Percentiles rank a stretch among this genome's conserved stretches.
Evolutionary conservation across 2,329 filamentous ascomycete genomes (phyloP).

Genomic region (Hymenoscyphus infarciens): DNA sequence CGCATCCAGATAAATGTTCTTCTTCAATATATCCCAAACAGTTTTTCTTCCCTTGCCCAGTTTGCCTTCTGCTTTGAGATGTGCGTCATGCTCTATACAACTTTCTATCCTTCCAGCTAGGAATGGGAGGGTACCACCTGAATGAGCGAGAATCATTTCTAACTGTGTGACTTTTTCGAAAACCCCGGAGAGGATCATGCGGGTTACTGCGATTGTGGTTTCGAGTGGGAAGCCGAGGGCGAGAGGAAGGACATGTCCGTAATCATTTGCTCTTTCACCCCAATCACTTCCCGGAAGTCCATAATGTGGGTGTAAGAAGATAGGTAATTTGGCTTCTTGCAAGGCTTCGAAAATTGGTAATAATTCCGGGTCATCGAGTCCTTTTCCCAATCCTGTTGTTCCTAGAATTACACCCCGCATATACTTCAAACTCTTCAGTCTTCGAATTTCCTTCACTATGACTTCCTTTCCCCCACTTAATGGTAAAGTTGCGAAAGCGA

Average conservation of each 20-base stretch:
- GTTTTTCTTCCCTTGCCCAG: slow-evolving; percentile 46
- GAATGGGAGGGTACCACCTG: slow-evolving; percentile 84
- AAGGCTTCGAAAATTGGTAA: slow-evolving; percentile 70
- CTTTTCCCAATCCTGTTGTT: slow-evolving; percentile 74
- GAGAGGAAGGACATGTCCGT: slow-evolving; percentile 83
- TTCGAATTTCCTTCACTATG: slow-evolving; percentile 61
- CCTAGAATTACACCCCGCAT: slow-evolving; percentile 87
- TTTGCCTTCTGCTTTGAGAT: slow-evolving; percentile 63
- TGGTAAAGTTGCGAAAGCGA: slow-evolving; percentile 79
- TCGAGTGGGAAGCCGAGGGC: slow-evolving; percentile 88
- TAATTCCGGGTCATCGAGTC: slow-evolving; percentile 73
- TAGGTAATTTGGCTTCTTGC: slow-evolving; percentile 57
- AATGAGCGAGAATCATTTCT: slow-evolving; percentile 78
- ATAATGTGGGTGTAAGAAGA: slow-evolving; percentile 92
- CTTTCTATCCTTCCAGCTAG: slow-evolving; percentile 84
- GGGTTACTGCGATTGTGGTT: slow-evolving; percentile 82
- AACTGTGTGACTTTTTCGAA: slow-evolving; percentile 72
- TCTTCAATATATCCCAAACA: slow-evolving; percentile 62
- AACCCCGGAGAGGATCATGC: slow-evolving; percentile 83
- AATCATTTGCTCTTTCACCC: slow-evolving; percentile 66
- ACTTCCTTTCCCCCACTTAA: slow-evolving; percentile 62
- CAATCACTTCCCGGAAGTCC: slow-evolving; percentile 78
- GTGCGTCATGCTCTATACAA: slow-evolving; percentile 78
- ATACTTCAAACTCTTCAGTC: slow-evolving; percentile 59
- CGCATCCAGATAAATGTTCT: slow-evolving; percentile 83